Evolutionary conservation across 495 filamentous ascomycete species (phyloP).

Genomic region (Aspergillus wentii): DNA sequence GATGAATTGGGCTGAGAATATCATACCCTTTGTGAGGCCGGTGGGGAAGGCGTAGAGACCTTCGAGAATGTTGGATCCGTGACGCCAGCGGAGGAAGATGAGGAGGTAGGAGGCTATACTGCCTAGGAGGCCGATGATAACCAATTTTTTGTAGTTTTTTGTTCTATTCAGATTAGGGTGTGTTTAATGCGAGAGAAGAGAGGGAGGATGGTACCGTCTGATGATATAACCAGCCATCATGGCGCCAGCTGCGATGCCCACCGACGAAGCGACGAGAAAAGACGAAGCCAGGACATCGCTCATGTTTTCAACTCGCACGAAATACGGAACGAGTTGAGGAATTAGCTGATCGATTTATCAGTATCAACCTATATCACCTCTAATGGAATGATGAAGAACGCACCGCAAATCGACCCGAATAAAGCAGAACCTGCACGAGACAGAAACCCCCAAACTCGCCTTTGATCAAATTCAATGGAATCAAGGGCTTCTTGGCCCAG

Average conservation of each 20-base stretch:
- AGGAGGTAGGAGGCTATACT: background rate
- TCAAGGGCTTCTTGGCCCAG: slow-evolving; percentile 3
- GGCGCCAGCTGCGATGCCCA: background rate
- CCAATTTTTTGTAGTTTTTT: slow-evolving; percentile 3
- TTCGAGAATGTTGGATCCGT: background rate
- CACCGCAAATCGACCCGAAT: background rate
- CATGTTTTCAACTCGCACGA: slow-evolving; percentile 1
- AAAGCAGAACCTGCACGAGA: slow-evolving; percentile 1
- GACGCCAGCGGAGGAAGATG: slow-evolving; percentile 2
- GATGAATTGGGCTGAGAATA: slow-evolving; percentile 4
- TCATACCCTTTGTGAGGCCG: slow-evolving; percentile 1
- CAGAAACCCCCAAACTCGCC: slow-evolving; percentile 5
- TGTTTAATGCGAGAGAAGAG: too few species aligned
- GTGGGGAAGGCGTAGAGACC: slow-evolving; percentile 2
- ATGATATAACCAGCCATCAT: slow-evolving; percentile 1
- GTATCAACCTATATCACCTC: background rate
- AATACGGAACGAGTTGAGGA: background rate
- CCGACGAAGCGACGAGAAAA: background rate
- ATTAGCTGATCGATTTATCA: background rate
- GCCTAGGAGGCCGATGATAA: background rate
- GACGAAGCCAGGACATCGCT: background rate
- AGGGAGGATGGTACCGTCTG: background rate
- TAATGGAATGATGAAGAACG: background rate
- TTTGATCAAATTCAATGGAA: slow-evolving; percentile 1
- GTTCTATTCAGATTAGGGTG: background rate